phyloP scores from a whole-genome alignment of 495 filamentous ascomycete genomes.

The Penicillium argentinense region DNA sequence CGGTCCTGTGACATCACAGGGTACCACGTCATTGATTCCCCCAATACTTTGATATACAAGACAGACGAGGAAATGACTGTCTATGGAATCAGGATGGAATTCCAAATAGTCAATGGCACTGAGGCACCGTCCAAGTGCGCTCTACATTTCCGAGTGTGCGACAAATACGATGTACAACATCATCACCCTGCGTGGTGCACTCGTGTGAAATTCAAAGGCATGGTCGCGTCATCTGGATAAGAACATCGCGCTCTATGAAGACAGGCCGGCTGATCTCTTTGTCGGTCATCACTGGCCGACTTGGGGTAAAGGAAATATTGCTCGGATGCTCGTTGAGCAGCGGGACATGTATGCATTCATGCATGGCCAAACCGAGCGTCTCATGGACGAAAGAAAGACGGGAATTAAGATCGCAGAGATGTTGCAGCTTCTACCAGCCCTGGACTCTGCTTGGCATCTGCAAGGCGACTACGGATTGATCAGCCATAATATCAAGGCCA shows the following conservation, averaged over 20 bases:
- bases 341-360: conserved; percentile 36
- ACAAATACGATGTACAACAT: conserved; percentile 29
- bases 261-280: conserved; percentile 15
- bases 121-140: conserved; percentile 26
- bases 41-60: conserved; percentile 13
- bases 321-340: conserved; percentile 12
- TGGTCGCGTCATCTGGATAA: conserved; percentile 24
- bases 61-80: conserved; percentile 13
- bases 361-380: conserved; percentile 34
- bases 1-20: conserved; percentile 5
- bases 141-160: conserved; percentile 23
- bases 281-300: conserved; percentile 33
- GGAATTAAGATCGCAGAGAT: conserved; percentile 33
- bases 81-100: conserved; percentile 18
- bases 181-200: conserved; percentile 23
- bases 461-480: conserved; percentile 36
- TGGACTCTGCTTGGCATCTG: conserved; percentile 23
- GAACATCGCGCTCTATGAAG: conserved; percentile 11
- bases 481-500: conserved; percentile 39
- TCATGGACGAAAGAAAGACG: conserved; percentile 26
- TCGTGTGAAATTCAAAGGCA: conserved; percentile 19
- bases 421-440: conserved; percentile 20
- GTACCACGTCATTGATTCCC: conserved; percentile 11
- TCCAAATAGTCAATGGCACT: conserved; percentile 23
- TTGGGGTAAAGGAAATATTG: conserved; percentile 21